Evolutionary conservation across 805 yeast genomes (phyloP).

Genomic region (Nakazawaea populi): DNA sequence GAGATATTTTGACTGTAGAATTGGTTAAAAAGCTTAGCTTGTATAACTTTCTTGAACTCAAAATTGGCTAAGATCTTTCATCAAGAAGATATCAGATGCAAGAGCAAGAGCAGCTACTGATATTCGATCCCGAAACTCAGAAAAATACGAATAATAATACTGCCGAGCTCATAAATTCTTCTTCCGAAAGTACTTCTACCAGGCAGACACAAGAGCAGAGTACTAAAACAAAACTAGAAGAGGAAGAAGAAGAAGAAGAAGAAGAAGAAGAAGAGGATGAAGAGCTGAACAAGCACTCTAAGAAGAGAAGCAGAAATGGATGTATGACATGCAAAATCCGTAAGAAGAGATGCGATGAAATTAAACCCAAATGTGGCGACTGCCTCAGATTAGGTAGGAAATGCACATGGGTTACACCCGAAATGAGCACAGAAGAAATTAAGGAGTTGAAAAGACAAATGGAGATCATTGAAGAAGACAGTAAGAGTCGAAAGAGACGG

Average conservation of each 20-base stretch:
- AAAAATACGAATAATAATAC: too few species aligned
- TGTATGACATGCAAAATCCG: constrained; percentile 65
- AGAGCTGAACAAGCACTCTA: not conserved
- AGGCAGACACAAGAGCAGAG: too few species aligned
- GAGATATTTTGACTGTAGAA: too few species aligned
- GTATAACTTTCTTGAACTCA: too few species aligned
- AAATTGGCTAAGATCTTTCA: too few species aligned
- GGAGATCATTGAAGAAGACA: constrained; percentile 30
- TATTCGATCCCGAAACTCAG: too few species aligned
- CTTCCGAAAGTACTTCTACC: too few species aligned
- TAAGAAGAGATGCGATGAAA: constrained; percentile 53
- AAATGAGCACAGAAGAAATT: constrained; percentile 36
- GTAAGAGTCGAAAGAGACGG: constrained; percentile 36
- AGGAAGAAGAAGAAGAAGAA: not conserved
- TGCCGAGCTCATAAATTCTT: too few species aligned
- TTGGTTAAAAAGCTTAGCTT: too few species aligned
- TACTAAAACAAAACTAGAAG: too few species aligned
- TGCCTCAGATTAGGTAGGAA: constrained; percentile 38
- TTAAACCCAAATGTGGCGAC: constrained; percentile 43
- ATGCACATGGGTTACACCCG: constrained; percentile 41
- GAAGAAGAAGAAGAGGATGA: not conserved
- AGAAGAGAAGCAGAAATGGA: constrained; percentile 47
- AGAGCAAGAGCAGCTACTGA: too few species aligned
- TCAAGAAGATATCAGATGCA: too few species aligned
- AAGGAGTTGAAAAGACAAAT: constrained; percentile 29